Conservation (phyloP, 2,329 filamentous ascomycete species). For the Thielaviopsis populi region DNA sequence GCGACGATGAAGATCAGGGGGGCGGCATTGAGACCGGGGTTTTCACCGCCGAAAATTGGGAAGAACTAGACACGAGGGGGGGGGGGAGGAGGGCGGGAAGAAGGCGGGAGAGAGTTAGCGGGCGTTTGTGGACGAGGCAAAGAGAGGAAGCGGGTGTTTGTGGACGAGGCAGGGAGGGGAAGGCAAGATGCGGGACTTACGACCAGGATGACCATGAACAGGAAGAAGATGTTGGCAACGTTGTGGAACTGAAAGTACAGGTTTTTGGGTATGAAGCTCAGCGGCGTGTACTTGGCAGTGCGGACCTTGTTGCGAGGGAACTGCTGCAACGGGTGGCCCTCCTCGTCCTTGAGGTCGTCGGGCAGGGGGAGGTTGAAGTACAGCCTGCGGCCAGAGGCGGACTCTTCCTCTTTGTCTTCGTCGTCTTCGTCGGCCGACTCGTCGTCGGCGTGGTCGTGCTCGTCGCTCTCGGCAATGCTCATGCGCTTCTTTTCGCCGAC, state of each 20-base stretch:
- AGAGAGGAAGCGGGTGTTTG: neutral
- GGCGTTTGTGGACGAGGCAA: neutral
- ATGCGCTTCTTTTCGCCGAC: constrained; percentile 53
- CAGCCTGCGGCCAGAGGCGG: constrained; percentile 38
- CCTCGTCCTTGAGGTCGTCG: constrained; percentile 57
- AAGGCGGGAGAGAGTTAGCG: constrained; percentile 5
- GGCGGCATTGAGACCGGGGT: constrained; percentile 78
- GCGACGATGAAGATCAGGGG: constrained; percentile 84
- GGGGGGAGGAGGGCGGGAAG: neutral
- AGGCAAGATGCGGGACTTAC: constrained; percentile 40
- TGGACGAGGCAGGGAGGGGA: neutral
- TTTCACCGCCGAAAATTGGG: constrained; percentile 82
- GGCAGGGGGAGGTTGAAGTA: constrained; percentile 83
- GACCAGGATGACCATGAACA: constrained; percentile 85
- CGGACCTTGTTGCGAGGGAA: constrained; percentile 93
- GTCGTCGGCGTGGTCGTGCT: constrained; percentile 24
- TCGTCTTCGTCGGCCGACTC: constrained; percentile 27
- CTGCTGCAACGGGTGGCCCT: constrained; percentile 53
- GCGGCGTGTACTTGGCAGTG: constrained; percentile 89
- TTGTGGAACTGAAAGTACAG: constrained; percentile 97
- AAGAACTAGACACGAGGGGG: constrained; percentile 52
- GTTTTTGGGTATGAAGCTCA: constrained; percentile 94
- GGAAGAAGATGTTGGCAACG: constrained; percentile 94
- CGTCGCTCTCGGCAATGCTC: constrained; percentile 25
- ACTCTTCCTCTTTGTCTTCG: constrained; percentile 13